A percentile compares a stretch with the other conserved stretches of the same genome.
These are phyloP conservation scores for Cucumis cinereus DNA, from an alignment of 306 rosid species.

Conservation along the genomic window DNA sequence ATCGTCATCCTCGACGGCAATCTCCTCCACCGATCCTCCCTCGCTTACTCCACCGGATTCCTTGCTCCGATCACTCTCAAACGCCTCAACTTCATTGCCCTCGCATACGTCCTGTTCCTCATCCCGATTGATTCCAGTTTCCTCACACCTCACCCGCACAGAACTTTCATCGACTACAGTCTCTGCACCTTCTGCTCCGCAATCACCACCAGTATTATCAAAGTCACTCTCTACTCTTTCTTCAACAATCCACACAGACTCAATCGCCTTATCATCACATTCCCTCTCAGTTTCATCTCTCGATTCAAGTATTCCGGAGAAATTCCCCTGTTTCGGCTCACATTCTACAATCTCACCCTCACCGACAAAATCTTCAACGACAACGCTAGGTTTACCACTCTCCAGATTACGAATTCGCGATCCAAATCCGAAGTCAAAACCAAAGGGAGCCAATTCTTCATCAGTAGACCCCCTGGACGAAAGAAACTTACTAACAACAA, in stretches of 20 bases:
- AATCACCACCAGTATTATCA: conserved; percentile 16
- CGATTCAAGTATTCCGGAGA: background rate
- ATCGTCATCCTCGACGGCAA: conserved; percentile 45
- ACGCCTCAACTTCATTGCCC: background rate
- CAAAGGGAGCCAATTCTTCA: background rate
- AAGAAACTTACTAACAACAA: conserved; percentile 23
- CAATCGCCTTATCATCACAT: background rate
- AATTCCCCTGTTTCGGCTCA: background rate
- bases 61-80: conserved; percentile 7
- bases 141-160: conserved; percentile 1
- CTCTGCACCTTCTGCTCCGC: conserved; percentile 16
- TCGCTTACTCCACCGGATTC: conserved; percentile 15
- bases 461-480: conserved; percentile 10
- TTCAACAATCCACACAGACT: background rate
- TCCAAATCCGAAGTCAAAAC: conserved; percentile 3
- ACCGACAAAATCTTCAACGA: conserved; percentile 18
- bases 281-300: background rate
- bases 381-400: conserved; percentile 16
- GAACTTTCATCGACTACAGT: conserved; percentile 16
- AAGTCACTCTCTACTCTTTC: background rate
- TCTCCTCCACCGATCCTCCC: background rate
- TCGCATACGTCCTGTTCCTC: background rate
- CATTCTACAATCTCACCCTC: conserved; percentile 16
- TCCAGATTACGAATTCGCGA: conserved; percentile 16
- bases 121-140: conserved; percentile 14